Evolutionary conservation across 768 basidiomycete genomes (phyloP), one percentile per base, ranked within the genome.

Genomic region (Sutorius australiensis): DNA sequence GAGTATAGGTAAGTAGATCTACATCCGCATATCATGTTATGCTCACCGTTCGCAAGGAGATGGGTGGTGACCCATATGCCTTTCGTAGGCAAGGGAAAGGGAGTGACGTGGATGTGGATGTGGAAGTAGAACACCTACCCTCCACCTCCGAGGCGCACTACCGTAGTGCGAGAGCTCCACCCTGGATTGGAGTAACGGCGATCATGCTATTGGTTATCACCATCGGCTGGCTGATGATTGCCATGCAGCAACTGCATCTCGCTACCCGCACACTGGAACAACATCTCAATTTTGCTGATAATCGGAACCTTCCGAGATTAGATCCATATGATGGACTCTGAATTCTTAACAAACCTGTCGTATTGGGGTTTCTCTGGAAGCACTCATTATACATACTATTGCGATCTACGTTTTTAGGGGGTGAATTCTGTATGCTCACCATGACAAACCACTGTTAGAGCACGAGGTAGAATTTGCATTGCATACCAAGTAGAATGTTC

Each of bases 251-350:
- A 4, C 53, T 66, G 8, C 56, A 40, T 16, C 45, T 58, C 16
- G 57, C 48, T 36, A 61, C 66, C 42, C 45, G n/a, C 28, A 48
- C 41, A 19, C 38, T 66, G 42, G 56, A 44, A 33, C 58, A 63
- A 21, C 34, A 61, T 31, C 48, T 66, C 43, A 55, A 39, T 17
- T 58, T 55, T 40, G 41, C 56, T 1, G 67, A 68, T 34, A 65
- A 68, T 12, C 59, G 66, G n/a, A 41, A 60, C 42, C 57, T 68
- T 17, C 63, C 67, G 46, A 63, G 63, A 19, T 68, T 66, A 16
- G 61, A 69, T 46, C 66, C 55, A 10, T 70, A 68, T 43, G 64
- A 70, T 45, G 67, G 67, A 43, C 58, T 70, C 40, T 68, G 45
- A 68, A 47, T 21, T 6, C 3, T 11, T n/a, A 16, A 11, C 9